phyloP scores from a whole-genome alignment of 768 basidiomycete species.

The Boletellus ananiceps region DNA sequence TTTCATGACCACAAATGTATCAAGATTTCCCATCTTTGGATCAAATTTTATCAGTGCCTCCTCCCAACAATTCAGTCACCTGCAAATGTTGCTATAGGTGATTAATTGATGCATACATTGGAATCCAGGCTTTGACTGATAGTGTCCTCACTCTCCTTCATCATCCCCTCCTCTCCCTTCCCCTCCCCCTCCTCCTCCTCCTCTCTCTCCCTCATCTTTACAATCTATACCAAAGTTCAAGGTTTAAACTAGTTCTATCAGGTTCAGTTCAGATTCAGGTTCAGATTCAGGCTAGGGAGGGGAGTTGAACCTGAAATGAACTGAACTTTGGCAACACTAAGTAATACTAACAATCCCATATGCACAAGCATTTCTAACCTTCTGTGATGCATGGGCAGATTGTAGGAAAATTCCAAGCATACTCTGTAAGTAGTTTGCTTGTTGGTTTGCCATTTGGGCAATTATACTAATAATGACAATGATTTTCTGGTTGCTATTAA shows the following conservation, averaged over 20 bases:
- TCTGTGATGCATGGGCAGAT: neutral
- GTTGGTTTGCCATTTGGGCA: neutral
- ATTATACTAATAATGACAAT: neutral
- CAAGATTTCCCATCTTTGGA: too few species aligned
- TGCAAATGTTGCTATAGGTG: constrained; percentile 24
- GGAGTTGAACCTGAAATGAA: too few species aligned
- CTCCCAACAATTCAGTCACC: constrained; percentile 30
- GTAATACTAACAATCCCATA: neutral
- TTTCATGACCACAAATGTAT: constrained; percentile 4
- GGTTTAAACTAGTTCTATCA: too few species aligned
- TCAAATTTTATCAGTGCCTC: too few species aligned
- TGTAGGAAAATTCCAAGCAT: neutral
- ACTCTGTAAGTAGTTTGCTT: neutral
- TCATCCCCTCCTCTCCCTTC: too few species aligned
- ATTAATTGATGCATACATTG: constrained; percentile 35
- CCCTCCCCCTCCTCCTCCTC: too few species aligned
- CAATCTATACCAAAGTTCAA: too few species aligned
- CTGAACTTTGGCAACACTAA: too few species aligned
- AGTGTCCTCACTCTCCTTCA: too few species aligned
- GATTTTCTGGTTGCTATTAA: neutral
- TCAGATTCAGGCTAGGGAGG: too few species aligned
- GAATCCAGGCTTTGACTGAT: constrained; percentile 31
- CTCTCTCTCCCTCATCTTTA: neutral
- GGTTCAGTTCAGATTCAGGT: too few species aligned
- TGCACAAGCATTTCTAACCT: neutral